These are phyloP conservation scores for Penicillium cosmopolitanum DNA, from an alignment of 495 filamentous ascomycete genomes.

Conservation along the genomic window DNA sequence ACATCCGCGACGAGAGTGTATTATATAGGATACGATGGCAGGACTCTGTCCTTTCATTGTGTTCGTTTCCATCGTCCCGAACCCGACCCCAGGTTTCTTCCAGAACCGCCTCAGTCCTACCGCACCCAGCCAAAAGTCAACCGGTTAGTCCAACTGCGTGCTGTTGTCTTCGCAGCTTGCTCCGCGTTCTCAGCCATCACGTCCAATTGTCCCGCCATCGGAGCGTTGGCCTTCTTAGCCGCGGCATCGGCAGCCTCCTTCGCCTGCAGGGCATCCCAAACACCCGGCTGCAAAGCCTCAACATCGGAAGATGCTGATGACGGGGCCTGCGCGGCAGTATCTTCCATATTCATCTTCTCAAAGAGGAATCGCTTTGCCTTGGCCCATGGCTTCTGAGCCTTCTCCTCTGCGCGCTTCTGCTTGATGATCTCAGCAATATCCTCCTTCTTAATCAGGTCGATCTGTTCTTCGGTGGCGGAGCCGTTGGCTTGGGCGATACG, in stretches of 20 bases:
- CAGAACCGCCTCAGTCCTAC: conserved; percentile 18
- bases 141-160: conserved; percentile 50
- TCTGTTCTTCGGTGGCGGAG: conserved; percentile 58
- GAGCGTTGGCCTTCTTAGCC: conserved; percentile 20
- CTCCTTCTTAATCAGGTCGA: conserved; percentile 61
- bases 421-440: conserved; percentile 53
- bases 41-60: too few species aligned
- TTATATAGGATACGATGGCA: too few species aligned
- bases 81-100: neutral
- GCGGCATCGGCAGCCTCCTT: conserved; percentile 30
- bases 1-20: too few species aligned
- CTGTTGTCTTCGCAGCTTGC: conserved; percentile 40
- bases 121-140: conserved; percentile 35
- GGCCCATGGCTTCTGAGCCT: conserved; percentile 48
- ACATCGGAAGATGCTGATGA: conserved; percentile 12
- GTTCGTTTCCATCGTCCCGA: too few species aligned
- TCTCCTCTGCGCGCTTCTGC: conserved; percentile 48
- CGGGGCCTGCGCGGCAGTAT: conserved; percentile 28
- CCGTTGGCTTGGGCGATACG: conserved; percentile 63
- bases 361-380: conserved; percentile 47
- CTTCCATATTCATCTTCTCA: conserved; percentile 54
- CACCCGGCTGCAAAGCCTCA: conserved; percentile 20
- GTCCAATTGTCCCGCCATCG: conserved; percentile 43
- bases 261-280: conserved; percentile 47
- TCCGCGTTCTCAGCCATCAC: conserved; percentile 48